phyloP scores from a whole-genome alignment of 1,139 yeast genomes.

The Zygosaccharomyces pseudobailii region DNA sequence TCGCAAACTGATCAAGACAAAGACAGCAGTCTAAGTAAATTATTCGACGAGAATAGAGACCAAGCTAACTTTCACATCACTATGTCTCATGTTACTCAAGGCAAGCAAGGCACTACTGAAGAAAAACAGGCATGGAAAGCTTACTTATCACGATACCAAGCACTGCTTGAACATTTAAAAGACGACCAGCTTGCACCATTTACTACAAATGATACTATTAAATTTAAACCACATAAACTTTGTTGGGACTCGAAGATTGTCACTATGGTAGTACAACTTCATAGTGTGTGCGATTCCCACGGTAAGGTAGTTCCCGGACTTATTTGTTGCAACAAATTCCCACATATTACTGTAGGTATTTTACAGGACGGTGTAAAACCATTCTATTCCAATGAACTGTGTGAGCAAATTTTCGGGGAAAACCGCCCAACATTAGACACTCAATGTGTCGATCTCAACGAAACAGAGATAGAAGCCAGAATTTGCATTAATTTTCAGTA shows the following conservation, averaged over 20 bases:
- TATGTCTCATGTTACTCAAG: slow-evolving; percentile 49
- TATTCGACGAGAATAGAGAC: slow-evolving; percentile 40
- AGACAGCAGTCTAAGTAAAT: slow-evolving; percentile 14
- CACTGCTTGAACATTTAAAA: slow-evolving; percentile 7
- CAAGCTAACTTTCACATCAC: slow-evolving; percentile 75
- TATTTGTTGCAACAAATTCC: slow-evolving; percentile 41
- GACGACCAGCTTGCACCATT: slow-evolving; percentile 2
- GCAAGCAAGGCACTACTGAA: slow-evolving; percentile 28
- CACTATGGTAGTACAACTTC: slow-evolving; percentile 50
- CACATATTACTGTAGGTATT: slow-evolving; percentile 80
- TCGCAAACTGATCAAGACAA: slow-evolving; percentile 6
- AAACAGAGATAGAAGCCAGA: slow-evolving; percentile 16
- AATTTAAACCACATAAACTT: slow-evolving; percentile 42
- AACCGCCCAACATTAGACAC: slow-evolving; percentile 10
- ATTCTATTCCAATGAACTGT: slow-evolving; percentile 44
- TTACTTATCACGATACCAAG: slow-evolving; percentile 24
- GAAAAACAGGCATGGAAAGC: slow-evolving; percentile 34
- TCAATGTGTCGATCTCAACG: slow-evolving; percentile 20
- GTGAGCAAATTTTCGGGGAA: slow-evolving; percentile 11
- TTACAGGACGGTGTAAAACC: slow-evolving; percentile 46
- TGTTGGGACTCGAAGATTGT: slow-evolving; percentile 52
- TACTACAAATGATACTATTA: slow-evolving; percentile 30
- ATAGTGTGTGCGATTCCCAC: slow-evolving; percentile 26
- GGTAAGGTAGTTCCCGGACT: slow-evolving; percentile 27
- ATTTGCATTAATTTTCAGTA: slow-evolving; percentile 21